phyloP scores from a whole-genome alignment of 2,329 filamentous ascomycete genomes.

The Talaromyces sp. region DNA sequence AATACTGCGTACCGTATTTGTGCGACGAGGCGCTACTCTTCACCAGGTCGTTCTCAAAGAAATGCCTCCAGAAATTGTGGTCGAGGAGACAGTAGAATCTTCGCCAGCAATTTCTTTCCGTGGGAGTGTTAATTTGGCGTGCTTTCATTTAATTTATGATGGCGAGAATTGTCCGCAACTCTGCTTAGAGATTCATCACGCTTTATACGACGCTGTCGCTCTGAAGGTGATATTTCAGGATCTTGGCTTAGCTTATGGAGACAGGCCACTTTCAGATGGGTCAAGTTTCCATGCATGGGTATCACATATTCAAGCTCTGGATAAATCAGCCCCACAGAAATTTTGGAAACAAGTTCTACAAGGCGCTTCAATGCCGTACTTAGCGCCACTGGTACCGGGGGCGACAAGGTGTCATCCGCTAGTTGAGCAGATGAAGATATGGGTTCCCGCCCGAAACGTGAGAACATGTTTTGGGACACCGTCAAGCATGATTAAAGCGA shows the following conservation, averaged over 20 bases:
- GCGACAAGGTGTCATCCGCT: too few species aligned
- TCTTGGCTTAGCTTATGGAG: slow-evolving; percentile 36
- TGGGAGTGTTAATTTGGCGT: neutral
- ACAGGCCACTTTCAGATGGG: slow-evolving; percentile 35
- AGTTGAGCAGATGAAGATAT: too few species aligned
- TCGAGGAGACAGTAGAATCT: slow-evolving; percentile 25
- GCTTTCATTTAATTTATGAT: slow-evolving; percentile 1
- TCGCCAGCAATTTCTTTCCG: neutral
- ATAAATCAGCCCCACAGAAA: neutral
- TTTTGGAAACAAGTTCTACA: neutral
- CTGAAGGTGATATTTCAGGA: neutral
- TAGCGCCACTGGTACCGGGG: too few species aligned
- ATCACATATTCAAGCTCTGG: neutral
- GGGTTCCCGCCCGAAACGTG: too few species aligned
- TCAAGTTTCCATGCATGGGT: neutral
- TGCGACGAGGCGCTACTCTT: neutral
- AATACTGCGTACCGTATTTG: slow-evolving; percentile 3
- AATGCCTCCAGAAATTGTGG: neutral
- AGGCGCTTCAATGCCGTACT: neutral
- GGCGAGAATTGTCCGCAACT: slow-evolving; percentile 32
- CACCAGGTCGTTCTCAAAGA: neutral
- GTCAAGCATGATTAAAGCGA: neutral
- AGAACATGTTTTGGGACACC: neutral
- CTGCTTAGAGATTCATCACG: slow-evolving; percentile 28
- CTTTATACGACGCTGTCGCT: neutral